Base-by-base conservation (phyloP, 2,329 filamentous ascomycete genomes). In the Ciborinia camelliae region DNA sequence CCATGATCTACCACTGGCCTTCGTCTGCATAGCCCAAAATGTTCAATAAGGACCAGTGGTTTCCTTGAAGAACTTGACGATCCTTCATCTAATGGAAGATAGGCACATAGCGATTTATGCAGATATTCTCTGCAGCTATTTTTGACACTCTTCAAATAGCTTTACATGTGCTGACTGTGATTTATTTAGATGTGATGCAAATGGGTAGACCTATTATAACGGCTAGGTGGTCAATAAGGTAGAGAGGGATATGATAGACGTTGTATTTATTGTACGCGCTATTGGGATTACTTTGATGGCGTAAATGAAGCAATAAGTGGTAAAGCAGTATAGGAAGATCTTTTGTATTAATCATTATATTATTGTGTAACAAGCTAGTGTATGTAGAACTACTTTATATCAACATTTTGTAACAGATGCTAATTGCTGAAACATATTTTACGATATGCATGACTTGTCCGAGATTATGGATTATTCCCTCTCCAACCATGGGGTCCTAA, bases 1-100 rank as follows among this genome's bases (percentile, higher is more conserved):
- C 14, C 53, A 64, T 48, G 62, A 59, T 39, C 28, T 64, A 3
- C 41, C 62, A 30, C 39, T 59, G 8, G 47, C 32, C 20, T 64
- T 64, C 45, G 59, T 64, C 35, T 37, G 15, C 4, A 26, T 35
- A 18, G 4, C 37, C 3, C 28, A 26, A 3, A 18, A 37, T 2
- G 2, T 35, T 23, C 35, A 48, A 4, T 12, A 15, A n/a, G 14
- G 45, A 5, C 35, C 45, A 9, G 4, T 45, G 7, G 14, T 18
- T 3, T 41, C 62, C 0, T 20, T 64, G 23, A 18, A 45, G 7
- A 18, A 64, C 45, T 23, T 64, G 12, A 43, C n/a, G 4, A 59
- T 32, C 14, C 35, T 64, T 2, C 43, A 32, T 30, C 30, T 51
- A 28, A 50, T 30, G 47, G 26, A 50, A 23, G 43, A 45, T 2